A percentile compares a stretch with the other conserved stretches of the same genome.
These are phyloP conservation scores for Aureococcus anophagefferens DNA, from an alignment of 108 stramenopile species.

Conservation along the genomic window DNA sequence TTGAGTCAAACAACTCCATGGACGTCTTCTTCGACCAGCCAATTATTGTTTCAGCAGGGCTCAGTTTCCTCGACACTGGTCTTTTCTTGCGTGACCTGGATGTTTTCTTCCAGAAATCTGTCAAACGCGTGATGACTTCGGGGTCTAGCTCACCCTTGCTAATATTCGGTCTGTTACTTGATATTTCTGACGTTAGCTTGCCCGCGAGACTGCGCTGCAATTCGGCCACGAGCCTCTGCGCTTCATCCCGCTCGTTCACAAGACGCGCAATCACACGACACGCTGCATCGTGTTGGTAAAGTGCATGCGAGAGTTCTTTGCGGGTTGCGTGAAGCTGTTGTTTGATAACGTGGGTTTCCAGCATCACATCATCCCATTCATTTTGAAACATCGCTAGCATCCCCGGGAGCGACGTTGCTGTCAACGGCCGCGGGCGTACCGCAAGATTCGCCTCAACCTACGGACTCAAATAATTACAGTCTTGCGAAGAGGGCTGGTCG, in stretches of 20 bases:
- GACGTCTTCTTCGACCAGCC: too few relatives aligned
- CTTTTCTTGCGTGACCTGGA: slow-evolving; percentile 20
- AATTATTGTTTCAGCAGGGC: too few relatives aligned
- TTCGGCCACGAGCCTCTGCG: slow-evolving; percentile 42
- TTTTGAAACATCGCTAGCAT: slow-evolving; percentile 51
- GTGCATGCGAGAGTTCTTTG: slow-evolving; percentile 64
- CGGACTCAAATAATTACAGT: too few relatives aligned
- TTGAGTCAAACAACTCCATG: too few relatives aligned
- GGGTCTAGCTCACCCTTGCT: too few relatives aligned
- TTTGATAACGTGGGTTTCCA: slow-evolving; percentile 74
- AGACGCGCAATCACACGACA: slow-evolving; percentile 84
- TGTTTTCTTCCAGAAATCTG: slow-evolving; percentile 42
- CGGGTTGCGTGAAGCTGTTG: slow-evolving; percentile 73
- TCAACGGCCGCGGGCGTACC: slow-evolving; percentile 10
- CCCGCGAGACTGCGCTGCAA: slow-evolving; percentile 16
- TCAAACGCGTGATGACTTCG: slow-evolving; percentile 31
- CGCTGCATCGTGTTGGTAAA: slow-evolving; percentile 94
- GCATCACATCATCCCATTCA: slow-evolving; percentile 75
- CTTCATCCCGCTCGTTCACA: slow-evolving; percentile 71
- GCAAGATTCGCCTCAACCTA: too few relatives aligned
- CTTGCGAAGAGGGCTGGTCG: too few relatives aligned
- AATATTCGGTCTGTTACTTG: too few relatives aligned
- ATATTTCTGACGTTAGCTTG: too few relatives aligned
- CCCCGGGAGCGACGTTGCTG: slow-evolving; percentile 45
- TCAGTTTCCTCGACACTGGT: too few relatives aligned